Base-by-base conservation (phyloP, 768 basidiomycete genomes). In the Trametes coccinea region DNA sequence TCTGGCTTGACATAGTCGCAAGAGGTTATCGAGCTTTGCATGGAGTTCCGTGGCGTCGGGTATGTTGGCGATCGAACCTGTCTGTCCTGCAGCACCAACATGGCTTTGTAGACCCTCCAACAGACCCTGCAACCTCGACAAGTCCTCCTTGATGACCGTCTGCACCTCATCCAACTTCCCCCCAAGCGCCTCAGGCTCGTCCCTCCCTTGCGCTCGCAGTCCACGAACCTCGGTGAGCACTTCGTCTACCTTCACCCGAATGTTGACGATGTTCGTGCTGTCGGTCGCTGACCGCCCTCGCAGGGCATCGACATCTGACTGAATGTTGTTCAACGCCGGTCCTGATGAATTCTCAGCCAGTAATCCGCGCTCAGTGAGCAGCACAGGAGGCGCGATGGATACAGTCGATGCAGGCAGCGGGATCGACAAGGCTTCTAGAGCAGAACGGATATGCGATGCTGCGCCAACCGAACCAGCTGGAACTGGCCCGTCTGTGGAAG, bases 151-250 rank as follows among this genome's bases (percentile, higher is more conserved):
- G 53, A 86, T 66, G n/a, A 76, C 77, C 2, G 58, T 53, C 53
- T 76, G 73, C 44, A 84, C 70, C 14, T 73, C 78, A 31, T 77
- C 78, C 41, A 83, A 65, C 56, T 74, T 75, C 37, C 66, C 70
- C 31, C 72, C 55, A 5, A 79, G 66, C n/a, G 58, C 57, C 13
- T 61, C 37, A 6, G 64, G 61, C 3, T 34, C 56, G 30, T 31
- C 30, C 10, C 16, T 48, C 3, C 47, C 39, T 17, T 31, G 27
- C 5, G 51, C 9, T 17, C 31, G 43, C 39, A 60, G 57, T 22
- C 54, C 46, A 22, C 58, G 55, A 11, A 64, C 59, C 45, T 64
- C 62, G 3, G 61, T 48, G 37, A 72, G 56, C 49, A 69, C 60
- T 14, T 66, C 66, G 55, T 71, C 66, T 3, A 70, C 67, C 33